Evolutionary conservation across 1,284 basidiomycete genomes (phyloP), one percentile per base, ranked within the genome.

Genomic region (Neolentinus lepideus): DNA sequence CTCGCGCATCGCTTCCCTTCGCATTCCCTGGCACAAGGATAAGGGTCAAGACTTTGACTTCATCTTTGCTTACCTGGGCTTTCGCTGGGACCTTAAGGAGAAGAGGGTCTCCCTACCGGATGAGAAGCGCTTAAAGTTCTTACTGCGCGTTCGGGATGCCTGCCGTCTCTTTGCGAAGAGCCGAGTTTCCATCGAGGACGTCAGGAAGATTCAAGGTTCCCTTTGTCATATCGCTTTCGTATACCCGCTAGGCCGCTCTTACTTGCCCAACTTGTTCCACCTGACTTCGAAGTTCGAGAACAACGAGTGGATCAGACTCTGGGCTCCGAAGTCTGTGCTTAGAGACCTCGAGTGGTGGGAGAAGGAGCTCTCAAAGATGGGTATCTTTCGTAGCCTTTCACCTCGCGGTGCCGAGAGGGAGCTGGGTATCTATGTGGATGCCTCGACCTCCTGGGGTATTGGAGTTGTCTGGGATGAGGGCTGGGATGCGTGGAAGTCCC

Each of bases 201-300:
- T 50, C 4, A 25, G 4, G 27, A n/a, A 25, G 22, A 50, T 50
- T 21, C 47, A 50, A 12, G 47, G 47, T 16, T 11, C 10, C 6
- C 24, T 50, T 12, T 50, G 47, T 24, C 47, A 50, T 29, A 50
- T 50, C 4, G 27, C 47, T n/a, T 50, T 50, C 47, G 21, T 50
- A 8, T 50, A 50, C 47, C 16, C 19, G 8, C 9, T 3, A 3
- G 47, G 47, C 11, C 47, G 47, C 8, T 4, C 47, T 11, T 22
- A 22, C 19, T 21, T 50, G 4, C 47, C 47, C 24, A 29, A 25
- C 47, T 21, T 50, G 3, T 50, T 21, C 11, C 11, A 25, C 47
- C 24, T 50, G 8, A 26, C n/a, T 12, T 9, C 47, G 11, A 25
- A 3, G 9, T 50, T 50, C 24, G 3, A 25, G 4, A 9, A 24